phyloP scores from a whole-genome alignment of 1,139 yeast species.

The Suhomyces panamericanus region DNA sequence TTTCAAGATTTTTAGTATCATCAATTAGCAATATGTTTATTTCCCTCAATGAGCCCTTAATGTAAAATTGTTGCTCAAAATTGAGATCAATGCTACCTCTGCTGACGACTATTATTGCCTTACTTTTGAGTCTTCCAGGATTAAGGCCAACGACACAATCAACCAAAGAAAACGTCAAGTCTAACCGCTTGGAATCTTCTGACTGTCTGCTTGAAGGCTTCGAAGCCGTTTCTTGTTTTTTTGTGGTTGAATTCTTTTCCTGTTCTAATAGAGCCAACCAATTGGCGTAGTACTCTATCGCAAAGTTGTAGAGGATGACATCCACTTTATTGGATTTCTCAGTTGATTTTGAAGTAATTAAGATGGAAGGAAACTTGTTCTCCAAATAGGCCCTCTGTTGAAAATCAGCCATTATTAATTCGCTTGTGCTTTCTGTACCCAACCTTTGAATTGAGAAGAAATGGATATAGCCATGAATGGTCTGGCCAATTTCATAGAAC shows the following conservation, averaged over 20 bases:
- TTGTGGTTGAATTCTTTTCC: background rate
- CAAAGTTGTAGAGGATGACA: conserved; percentile 43
- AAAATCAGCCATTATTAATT: conserved; percentile 33
- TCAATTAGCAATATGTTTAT: conserved; percentile 56
- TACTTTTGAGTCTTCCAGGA: conserved; percentile 59
- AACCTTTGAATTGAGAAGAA: conserved; percentile 24
- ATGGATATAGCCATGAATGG: conserved; percentile 32
- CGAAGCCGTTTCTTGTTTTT: background rate
- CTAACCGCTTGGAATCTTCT: conserved; percentile 17
- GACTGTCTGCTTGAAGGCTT: background rate
- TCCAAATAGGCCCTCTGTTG: conserved; percentile 21
- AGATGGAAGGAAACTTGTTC: conserved; percentile 23
- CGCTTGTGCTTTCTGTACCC: conserved; percentile 14
- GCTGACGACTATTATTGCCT: conserved; percentile 50
- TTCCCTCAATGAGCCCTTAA: conserved; percentile 49
- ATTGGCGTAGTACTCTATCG: conserved; percentile 53
- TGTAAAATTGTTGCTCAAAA: conserved; percentile 32
- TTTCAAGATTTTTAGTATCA: conserved; percentile 41
- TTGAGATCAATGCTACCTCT: conserved; percentile 55
- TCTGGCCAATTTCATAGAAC: conserved; percentile 34
- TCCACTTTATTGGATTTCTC: conserved; percentile 30
- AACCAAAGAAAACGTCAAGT: conserved; percentile 46
- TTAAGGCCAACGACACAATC: conserved; percentile 58
- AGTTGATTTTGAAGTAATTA: conserved; percentile 21
- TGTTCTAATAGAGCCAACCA: conserved; percentile 43